Base-by-base conservation (phyloP, 306 rosid species). In the Phaseolus lunatus region DNA sequence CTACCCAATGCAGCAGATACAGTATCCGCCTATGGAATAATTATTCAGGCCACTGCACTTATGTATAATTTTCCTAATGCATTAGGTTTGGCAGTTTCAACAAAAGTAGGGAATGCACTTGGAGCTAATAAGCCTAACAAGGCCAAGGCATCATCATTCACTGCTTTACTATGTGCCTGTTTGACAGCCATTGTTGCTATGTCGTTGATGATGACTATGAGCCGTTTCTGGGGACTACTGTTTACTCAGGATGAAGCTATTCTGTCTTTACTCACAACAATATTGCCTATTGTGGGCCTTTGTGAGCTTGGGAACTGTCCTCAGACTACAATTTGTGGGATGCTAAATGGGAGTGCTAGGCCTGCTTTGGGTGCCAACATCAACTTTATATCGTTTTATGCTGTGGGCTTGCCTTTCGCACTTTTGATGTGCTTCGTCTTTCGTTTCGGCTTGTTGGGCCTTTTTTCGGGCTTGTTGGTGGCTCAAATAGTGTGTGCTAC, bases 261-360 rank as follows among this genome's bases (percentile, higher is more conserved):
- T 31, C 9, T 67, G 7, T 44, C 75, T 10, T 27, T 86, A 52
- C 5, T 69, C 15, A 5, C 44, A 48, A 18, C 14, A 69, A 0
- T 27, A 27, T 27, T 69, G 44, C 74, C 74, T 10, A 14, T 69
- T 26, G 74, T 49, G 7, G 61, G 61, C 3, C 44, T 69, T 8
- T 89, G 90, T 37, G 93, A 86, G 67, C 37, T 86, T 0, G 85
- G 89, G 26, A 89, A 86, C 11, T 78, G 86, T 52, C 89, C 85
- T 0, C 92, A 86, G 15, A 84, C 90, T 4, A 81, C 84, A 4
- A 56, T 73, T 0, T 89, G 85, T 19, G 90, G 90, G 18, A 80
- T 89, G 6, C 19, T 89, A 18, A 78, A 82, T 54, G 89, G 87
- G 0, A 31, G 85, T 64, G 86, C 86, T 0, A 78, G 90, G 82